A percentile compares a stretch with the other conserved stretches of the same genome.
Evolutionary conservation across 768 basidiomycete species (phyloP).

Genomic region (Gloeostereum incarnatum): DNA sequence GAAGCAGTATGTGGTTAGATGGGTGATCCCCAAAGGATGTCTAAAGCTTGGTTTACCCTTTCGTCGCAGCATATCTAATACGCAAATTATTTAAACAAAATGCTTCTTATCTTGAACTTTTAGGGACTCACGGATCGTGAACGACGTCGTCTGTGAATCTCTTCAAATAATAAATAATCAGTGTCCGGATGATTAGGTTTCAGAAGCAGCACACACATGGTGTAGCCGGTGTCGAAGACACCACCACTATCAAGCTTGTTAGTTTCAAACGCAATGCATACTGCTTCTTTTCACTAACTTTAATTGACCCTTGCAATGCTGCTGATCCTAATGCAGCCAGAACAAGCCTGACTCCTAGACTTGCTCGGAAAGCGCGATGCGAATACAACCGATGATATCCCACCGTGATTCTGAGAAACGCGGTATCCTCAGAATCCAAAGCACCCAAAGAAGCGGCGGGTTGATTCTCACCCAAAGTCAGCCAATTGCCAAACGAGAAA

Average conservation of each 20-base stretch:
- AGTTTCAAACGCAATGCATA: background rate
- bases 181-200: conserved; percentile 2
- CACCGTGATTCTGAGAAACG: conserved; percentile 45
- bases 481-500: conserved; percentile 61
- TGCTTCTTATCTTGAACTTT: background rate
- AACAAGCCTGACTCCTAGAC: conserved; percentile 39
- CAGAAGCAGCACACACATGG: conserved; percentile 37
- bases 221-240: conserved; percentile 68
- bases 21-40: too few relatives aligned
- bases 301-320: conserved; percentile 63
- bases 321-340: conserved; percentile 62
- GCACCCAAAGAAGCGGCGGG: background rate
- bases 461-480: conserved; percentile 48
- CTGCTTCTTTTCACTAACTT: conserved; percentile 27
- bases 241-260: conserved; percentile 34
- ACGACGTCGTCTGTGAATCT: conserved; percentile 63
- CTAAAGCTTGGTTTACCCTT: too few relatives aligned
- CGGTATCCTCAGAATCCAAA: background rate
- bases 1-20: too few relatives aligned
- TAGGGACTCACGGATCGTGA: conserved; percentile 48
- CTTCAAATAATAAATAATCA: conserved; percentile 26
- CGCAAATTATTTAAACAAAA: background rate
- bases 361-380: conserved; percentile 60
- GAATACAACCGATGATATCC: conserved; percentile 80
- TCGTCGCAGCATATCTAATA: conserved; percentile 60